Evolutionary conservation across 1,284 basidiomycete genomes (phyloP), one percentile per base, ranked within the genome.

Genomic region (Rhizopogon parksii): DNA sequence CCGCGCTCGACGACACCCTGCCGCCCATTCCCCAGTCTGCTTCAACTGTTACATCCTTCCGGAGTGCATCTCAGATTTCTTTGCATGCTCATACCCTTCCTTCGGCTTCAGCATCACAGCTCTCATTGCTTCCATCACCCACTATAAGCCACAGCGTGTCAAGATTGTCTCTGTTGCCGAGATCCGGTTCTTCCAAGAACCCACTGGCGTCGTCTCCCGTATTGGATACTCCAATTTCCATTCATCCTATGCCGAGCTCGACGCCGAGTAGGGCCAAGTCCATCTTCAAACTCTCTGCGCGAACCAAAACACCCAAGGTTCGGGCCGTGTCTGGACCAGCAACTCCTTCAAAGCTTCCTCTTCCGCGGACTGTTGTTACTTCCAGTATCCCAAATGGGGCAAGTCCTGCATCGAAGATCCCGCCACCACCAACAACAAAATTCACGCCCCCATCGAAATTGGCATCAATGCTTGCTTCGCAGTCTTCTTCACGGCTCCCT

Each of bases 21-120:
- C 63, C 66, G 7, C 61, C 66, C 1, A 61, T 67, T 4, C 66
- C 63, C 19, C 61, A 64, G 30, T 67, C 63, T 7, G 64, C 65
- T 4, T 66, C 55, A 4, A 55, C 61, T 6, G 32, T 64, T 32
- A 56, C 54, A 0, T 55, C 66, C 1, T 68, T 67, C 30, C 49
- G 49, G 21, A 66, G 47, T 19, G 19, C 40, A 1, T 67, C 62
- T 0, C 57, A 55, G 24, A 27, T 64, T n/a, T 68, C 62, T 1
- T 34, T 68, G 8, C 55, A 64, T 3, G 0, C 37, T 0, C 40
- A 48, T 2, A 8, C 25, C 34, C 21, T 21, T 1, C 25, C n/a
- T 11, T 62, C 63, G 1, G 46, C 43, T 7, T 57, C 58, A 1
- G 60, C 53, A 19, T 68, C 65, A 5, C 56, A 47, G 15, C 17